A percentile compares a stretch with the other conserved stretches of the same genome.
Conservation (phyloP, 495 filamentous ascomycete species). For the Talaromyces proteolyticus region DNA sequence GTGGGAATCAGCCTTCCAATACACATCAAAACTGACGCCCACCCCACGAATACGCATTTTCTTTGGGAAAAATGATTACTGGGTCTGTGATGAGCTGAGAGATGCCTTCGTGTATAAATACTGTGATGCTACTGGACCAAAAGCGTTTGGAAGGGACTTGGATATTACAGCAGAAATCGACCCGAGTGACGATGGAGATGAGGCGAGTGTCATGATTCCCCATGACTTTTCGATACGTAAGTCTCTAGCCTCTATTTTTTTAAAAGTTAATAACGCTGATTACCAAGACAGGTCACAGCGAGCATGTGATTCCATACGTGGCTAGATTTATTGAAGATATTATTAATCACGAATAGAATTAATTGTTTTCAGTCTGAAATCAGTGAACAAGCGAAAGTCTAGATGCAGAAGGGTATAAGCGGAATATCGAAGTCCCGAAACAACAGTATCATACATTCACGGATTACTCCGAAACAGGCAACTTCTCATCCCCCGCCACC, state of each 20-base stretch:
- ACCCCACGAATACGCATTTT: conserved; percentile 3
- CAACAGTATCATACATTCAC: background rate
- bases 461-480: conserved; percentile 4
- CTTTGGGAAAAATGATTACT: conserved; percentile 4
- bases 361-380: background rate
- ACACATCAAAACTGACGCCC: background rate
- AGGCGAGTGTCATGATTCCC: conserved; percentile 6
- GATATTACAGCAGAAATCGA: conserved; percentile 2
- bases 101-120: conserved; percentile 6
- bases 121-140: background rate
- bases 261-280: background rate
- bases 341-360: too few species aligned
- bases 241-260: background rate
- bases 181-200: conserved; percentile 6
- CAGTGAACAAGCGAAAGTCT: too few species aligned
- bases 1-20: conserved; percentile 5
- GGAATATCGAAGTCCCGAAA: too few species aligned
- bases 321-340: conserved; percentile 3
- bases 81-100: conserved; percentile 3
- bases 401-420: background rate
- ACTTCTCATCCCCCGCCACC: conserved; percentile 2
- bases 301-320: conserved; percentile 6
- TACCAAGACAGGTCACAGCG: conserved; percentile 2
- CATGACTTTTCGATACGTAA: conserved; percentile 7
- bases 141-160: background rate